Base-by-base conservation (phyloP, 129 eudicot species). In the Heracleum sosnowskyi region DNA sequence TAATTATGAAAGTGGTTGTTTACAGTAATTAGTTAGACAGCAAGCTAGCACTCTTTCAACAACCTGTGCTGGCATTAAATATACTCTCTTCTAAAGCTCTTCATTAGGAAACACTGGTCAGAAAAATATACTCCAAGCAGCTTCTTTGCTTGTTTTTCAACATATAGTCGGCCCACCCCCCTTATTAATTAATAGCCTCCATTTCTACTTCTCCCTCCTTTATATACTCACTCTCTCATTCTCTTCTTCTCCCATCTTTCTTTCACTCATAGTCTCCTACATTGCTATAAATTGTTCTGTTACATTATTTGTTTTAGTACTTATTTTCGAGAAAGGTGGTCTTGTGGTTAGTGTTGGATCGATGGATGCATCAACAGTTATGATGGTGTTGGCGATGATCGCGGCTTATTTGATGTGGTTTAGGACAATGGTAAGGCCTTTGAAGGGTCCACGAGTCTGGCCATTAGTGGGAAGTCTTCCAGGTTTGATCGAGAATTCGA, bases 361-460 rank as follows among this genome's bases (percentile, higher is more conserved):
- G 45, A 90, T 90, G 94, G 94, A 90, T 26, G 7, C 70, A 40
- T 80, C 87, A 46, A 83, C 86, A 1, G 78, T 76, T 13, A 82
- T 82, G 88, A 33, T 90, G 82, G 69, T 87, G 41, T 31, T 82
- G 7, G 81, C 88, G 0, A 16, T 79, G 20, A 47, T 87, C 4
- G 79, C 79, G 20, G 79, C 87, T 11, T 90, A 90, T 69, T 37
- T 78, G 77, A 62, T 86, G 0, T 90, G 94, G 94, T 90, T 90
- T 79, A 87, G 76, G 37, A 73, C 85, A 13, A 83, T 85, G 69
- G 53, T 86, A 7, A 82, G 84, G 81, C 74, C 90, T 2, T 47
- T 90, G 64, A 87, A 51, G 22, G 96, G 96, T 69, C 96, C 96
- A 53, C 87, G 87, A 41, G 84, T 88, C 35, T 90, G 96, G 96